These are phyloP conservation scores for Umbilicaria muhlenbergii DNA, from an alignment of 495 filamentous ascomycete species.

Conservation along the genomic window DNA sequence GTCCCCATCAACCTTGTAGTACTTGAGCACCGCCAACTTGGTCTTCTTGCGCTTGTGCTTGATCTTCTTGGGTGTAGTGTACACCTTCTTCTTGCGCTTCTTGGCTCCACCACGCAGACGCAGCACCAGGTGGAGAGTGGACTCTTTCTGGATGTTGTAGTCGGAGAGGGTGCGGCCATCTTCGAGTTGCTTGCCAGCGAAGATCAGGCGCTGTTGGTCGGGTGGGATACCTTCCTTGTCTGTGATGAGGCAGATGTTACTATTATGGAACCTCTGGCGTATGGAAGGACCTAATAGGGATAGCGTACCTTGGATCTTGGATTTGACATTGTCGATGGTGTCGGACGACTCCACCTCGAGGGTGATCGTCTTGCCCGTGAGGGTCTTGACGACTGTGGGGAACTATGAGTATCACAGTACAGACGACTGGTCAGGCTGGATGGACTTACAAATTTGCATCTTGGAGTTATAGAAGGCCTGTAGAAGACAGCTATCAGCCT, in stretches of 20 bases:
- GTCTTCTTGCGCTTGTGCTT: conserved; percentile 99
- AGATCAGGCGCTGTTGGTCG: conserved; percentile 99
- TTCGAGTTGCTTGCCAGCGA: conserved; percentile 99
- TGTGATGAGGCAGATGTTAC: conserved; percentile 14
- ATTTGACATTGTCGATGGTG: conserved; percentile 99
- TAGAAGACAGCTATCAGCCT: no score
- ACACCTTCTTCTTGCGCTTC: conserved; percentile 99
- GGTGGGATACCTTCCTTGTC: conserved; percentile 99
- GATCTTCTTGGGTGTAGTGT: conserved; percentile 99
- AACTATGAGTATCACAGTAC: no score
- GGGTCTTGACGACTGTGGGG: conserved; percentile 77
- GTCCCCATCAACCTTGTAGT: conserved; percentile 99
- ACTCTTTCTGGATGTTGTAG: conserved; percentile 99
- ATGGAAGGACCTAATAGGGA: not conserved
- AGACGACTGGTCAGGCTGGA: no score
- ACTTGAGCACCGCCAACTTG: conserved; percentile 99
- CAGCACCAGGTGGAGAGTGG: conserved; percentile 94
- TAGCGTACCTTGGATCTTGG: conserved; percentile 59
- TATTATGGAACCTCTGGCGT: not conserved
- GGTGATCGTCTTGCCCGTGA: conserved; percentile 99
- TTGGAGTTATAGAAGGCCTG: conserved; percentile 24
- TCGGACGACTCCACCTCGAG: conserved; percentile 99
- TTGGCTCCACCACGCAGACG: conserved; percentile 92
- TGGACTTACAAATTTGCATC: conserved; percentile 71
- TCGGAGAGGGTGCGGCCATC: conserved; percentile 97